These are phyloP conservation scores for Vanderwaltozyma verrucispora DNA, from an alignment of 805 yeast species.

Conservation along the genomic window DNA sequence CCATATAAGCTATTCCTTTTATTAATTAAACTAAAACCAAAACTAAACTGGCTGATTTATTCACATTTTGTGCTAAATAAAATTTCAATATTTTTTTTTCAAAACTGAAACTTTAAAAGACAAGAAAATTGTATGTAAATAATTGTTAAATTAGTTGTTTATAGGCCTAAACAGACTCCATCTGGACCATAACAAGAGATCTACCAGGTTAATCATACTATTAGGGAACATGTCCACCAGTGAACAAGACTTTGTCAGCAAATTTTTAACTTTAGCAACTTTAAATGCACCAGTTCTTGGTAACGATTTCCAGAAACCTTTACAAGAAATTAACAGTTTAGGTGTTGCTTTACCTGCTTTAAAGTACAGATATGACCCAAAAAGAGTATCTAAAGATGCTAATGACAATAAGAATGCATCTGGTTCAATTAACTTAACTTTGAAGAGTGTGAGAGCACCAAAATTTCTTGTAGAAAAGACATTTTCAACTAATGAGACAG, in stretches of 20 bases:
- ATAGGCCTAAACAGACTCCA: too few species aligned
- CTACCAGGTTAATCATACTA: too few species aligned
- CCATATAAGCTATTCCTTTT: too few species aligned
- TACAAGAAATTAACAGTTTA: constrained; percentile 26
- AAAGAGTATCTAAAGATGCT: too few species aligned
- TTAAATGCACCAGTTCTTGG: constrained; percentile 31
- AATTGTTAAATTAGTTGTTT: too few species aligned
- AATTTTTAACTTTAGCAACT: constrained; percentile 38
- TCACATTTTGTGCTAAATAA: too few species aligned
- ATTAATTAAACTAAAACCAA: too few species aligned
- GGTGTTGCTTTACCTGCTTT: constrained; percentile 42
- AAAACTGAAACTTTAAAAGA: too few species aligned
- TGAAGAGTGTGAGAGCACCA: constrained; percentile 68
- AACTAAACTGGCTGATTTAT: too few species aligned
- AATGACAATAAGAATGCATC: constrained; percentile 3
- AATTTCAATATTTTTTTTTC: too few species aligned
- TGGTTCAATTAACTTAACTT: constrained; percentile 20
- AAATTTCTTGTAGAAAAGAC: constrained; percentile 38
- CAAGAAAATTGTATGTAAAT: too few species aligned
- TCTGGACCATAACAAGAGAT: too few species aligned
- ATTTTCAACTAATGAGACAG: constrained; percentile 22
- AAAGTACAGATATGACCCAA: constrained; percentile 30
- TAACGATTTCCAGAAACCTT: constrained; percentile 23
- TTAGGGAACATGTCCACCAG: background rate
- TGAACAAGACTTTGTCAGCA: constrained; percentile 39